phyloP scores from a whole-genome alignment of 495 filamentous ascomycete species.

The Pseudomonodictys pantanalensis region DNA sequence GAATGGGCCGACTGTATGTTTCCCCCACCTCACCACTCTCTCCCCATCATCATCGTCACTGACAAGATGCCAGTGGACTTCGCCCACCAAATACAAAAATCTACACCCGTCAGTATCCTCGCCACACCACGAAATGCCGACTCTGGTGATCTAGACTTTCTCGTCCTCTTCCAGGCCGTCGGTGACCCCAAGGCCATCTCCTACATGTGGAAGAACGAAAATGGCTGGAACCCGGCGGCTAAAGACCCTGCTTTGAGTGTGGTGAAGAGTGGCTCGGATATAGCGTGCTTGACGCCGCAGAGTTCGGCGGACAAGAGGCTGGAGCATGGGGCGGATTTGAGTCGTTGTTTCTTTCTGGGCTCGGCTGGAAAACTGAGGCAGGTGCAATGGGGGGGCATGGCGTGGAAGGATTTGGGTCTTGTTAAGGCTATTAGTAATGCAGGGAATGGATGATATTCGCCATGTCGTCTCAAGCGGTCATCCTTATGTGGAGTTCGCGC shows the following conservation, averaged over 20 bases:
- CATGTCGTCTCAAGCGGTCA: no score
- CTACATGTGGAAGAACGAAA: background rate
- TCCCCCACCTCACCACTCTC: background rate
- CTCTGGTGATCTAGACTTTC: background rate
- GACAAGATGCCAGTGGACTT: background rate
- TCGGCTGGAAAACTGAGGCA: background rate
- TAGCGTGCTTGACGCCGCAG: slow-evolving; percentile 1
- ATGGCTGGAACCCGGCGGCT: background rate
- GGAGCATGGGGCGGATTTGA: background rate
- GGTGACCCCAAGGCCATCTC: background rate
- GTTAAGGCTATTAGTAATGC: background rate
- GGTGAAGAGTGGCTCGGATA: background rate
- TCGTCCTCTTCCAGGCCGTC: background rate
- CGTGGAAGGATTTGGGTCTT: background rate
- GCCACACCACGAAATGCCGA: background rate
- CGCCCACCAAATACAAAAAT: background rate
- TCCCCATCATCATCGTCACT: background rate
- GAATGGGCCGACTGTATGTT: background rate
- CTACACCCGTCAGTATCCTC: background rate
- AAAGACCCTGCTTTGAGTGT: background rate
- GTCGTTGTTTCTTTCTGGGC: background rate
- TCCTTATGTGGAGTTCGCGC: no score
- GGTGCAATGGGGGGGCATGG: background rate
- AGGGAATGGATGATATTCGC: no score
- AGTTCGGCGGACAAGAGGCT: background rate